Conservation (phyloP, 345 rosid genomes). For the Eucalyptus globulus region DNA sequence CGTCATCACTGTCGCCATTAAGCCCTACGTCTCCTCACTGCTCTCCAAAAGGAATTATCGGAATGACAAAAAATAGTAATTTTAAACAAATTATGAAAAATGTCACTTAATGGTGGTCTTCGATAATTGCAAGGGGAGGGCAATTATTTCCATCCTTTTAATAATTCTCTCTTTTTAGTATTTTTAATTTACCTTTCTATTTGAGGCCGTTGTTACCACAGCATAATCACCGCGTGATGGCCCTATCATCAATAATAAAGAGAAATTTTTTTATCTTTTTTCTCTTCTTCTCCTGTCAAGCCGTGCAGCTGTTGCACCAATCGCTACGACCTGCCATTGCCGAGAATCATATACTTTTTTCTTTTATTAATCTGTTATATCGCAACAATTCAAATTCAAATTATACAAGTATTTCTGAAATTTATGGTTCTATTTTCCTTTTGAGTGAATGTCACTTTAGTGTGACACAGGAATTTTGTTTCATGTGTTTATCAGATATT, state of each 20-base stretch:
- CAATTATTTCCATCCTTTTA: neutral
- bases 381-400: neutral
- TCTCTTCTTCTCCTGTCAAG: too few relatives aligned
- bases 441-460: neutral
- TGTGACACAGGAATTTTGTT: neutral
- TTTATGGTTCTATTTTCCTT: neutral
- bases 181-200: neutral
- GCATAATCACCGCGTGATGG: neutral
- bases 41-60: neutral
- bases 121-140: neutral
- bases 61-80: neutral
- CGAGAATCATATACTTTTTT: neutral
- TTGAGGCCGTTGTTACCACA: neutral
- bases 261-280: neutral
- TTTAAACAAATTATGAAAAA: neutral
- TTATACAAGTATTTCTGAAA: neutral
- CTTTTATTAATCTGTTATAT: neutral
- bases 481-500: neutral
- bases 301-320: too few relatives aligned
- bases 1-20: neutral
- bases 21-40: neutral
- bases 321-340: too few relatives aligned
- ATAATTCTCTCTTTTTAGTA: neutral
- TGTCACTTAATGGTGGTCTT: neutral
- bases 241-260: neutral